Base-by-base conservation (phyloP, 768 basidiomycete genomes). In the Suillus spraguei region DNA sequence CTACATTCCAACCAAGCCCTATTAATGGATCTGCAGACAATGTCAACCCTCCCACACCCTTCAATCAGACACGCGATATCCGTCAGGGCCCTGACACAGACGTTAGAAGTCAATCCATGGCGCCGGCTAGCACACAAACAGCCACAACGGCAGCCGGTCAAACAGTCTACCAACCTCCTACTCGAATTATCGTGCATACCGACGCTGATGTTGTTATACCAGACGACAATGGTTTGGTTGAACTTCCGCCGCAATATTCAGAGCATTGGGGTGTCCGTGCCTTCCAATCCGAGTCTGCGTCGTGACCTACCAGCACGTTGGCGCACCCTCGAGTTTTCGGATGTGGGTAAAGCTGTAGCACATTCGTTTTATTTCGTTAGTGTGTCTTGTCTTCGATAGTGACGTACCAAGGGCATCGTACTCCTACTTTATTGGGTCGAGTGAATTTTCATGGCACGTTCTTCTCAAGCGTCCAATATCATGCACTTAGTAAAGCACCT, bases 221-320 rank as follows among this genome's bases (percentile, higher is more conserved):
- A 22, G 78, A 78, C 61, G 80, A 76, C 32, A 76, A 82, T 16
- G 88, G 81, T 5, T 77, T 89, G n/a, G 81, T 91, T 6, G 90
- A 92, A 74, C 80, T 91, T 16, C 91, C 91, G 35, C 90, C 90
- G 14, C 86, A 86, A 71, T 92, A 92, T 69, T 80, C 81, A 32
- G 87, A 85, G 63, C 77, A 82, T 38, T 81, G 80, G n/a, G 69
- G 69, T 52, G 61, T 70, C 39, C 16, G 5, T 50, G 35, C 38
- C 42, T 17, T 8, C n/a, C 41, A 28, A 47, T 17, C 59, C 33
- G 64, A 4, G 52, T 50, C 36, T 36, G 54, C 6, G 2, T 35
- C 53, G 8, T 14, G 35, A 9, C 10, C 53, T 35, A 4, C 28
- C 28, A 28, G 28, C 4, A 22, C 1, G 4, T 55, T 33, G 13